Evolutionary conservation across 495 filamentous ascomycete genomes (phyloP).

Genomic region (Rhizodiscina lignyota): DNA sequence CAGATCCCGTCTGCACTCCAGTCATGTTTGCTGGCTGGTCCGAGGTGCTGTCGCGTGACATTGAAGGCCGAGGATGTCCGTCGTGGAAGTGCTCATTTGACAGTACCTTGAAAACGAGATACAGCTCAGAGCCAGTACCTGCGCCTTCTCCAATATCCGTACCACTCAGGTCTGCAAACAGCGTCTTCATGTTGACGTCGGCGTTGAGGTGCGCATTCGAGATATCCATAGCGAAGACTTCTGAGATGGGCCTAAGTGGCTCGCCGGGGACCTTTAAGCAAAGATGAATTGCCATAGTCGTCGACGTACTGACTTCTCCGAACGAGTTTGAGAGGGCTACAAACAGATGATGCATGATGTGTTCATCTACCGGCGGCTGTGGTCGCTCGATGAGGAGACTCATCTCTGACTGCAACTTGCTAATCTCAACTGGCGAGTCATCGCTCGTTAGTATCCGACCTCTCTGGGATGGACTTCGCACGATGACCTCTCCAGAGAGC

Average conservation of each 20-base stretch:
- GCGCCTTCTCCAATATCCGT: slow-evolving; percentile 69
- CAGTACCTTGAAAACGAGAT: slow-evolving; percentile 69
- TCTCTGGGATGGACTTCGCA: slow-evolving; percentile 67
- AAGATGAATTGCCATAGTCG: slow-evolving; percentile 65
- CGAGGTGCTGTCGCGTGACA: slow-evolving; percentile 24
- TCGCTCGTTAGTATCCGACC: slow-evolving; percentile 79
- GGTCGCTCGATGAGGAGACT: slow-evolving; percentile 75
- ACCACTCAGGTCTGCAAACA: slow-evolving; percentile 72
- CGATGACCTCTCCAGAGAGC: slow-evolving; percentile 79
- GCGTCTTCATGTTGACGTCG: slow-evolving; percentile 53
- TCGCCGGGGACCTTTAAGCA: slow-evolving; percentile 49
- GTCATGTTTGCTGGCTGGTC: slow-evolving; percentile 15
- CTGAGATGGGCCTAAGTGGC: slow-evolving; percentile 50
- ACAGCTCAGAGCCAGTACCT: slow-evolving; percentile 49
- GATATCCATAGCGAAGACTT: slow-evolving; percentile 70
- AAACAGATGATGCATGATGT: slow-evolving; percentile 68
- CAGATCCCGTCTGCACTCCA: slow-evolving; percentile 23
- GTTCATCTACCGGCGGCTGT: slow-evolving; percentile 42
- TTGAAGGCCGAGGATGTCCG: slow-evolving; percentile 16
- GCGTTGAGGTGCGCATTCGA: slow-evolving; percentile 27
- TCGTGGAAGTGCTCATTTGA: slow-evolving; percentile 29
- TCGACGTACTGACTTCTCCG: slow-evolving; percentile 51
- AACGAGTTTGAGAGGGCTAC: slow-evolving; percentile 68
- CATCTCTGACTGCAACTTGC: slow-evolving; percentile 87
- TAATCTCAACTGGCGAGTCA: slow-evolving; percentile 84